Base-by-base conservation (phyloP, 352 stramenopile species). In the Globisporangium canariense region DNA sequence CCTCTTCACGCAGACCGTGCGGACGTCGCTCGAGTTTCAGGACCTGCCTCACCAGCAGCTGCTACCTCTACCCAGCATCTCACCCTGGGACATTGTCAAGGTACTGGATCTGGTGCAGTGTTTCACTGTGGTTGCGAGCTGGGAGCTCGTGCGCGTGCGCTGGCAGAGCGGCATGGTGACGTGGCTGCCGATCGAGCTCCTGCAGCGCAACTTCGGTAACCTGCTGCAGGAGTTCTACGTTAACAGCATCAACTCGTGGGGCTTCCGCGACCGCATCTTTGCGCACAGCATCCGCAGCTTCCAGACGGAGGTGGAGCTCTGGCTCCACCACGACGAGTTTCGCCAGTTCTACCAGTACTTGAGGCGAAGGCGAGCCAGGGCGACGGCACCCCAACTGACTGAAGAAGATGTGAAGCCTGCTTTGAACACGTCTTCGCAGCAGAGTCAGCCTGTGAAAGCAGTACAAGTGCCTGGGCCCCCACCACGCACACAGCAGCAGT, bases 161-260 rank as follows among this genome's bases (percentile, higher is more conserved):
- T 93, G 83, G 83, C 73, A 79, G 61, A 89, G 75, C 70, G 71
- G 70, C 16, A 76, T 82, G 69, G 73, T 88, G 61, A 83, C 83
- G 32, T 93, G 83, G 83, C 67, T 93, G 18, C 75, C 83, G 4
- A 67, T 88, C 5, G 80, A 90, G 52, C 68, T 89, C 32, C 72
- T 89, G 60, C 73, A 83, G 50, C 52, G 69, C 28, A 72, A 69
- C 30, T 71, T 77, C 7, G 40, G 71, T 16, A 62, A 79, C 10
- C 56, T 90, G 50, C 62, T 93, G 51, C 81, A 93, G 58, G 77
- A 84, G 58, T 90, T 93, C 61, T 93, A 89, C 54, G 81, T 91
- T 47, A 89, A 84, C 58, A 86, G 67, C 30, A 77, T 90, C 65
- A 93, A 93, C 64, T 93, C 83, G 41, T 93, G 83, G 83, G 71